Percentiles rank a stretch among this genome's conserved stretches.
Conservation (phyloP, 345 rosid species). For the Bruguiera sexangula region DNA sequence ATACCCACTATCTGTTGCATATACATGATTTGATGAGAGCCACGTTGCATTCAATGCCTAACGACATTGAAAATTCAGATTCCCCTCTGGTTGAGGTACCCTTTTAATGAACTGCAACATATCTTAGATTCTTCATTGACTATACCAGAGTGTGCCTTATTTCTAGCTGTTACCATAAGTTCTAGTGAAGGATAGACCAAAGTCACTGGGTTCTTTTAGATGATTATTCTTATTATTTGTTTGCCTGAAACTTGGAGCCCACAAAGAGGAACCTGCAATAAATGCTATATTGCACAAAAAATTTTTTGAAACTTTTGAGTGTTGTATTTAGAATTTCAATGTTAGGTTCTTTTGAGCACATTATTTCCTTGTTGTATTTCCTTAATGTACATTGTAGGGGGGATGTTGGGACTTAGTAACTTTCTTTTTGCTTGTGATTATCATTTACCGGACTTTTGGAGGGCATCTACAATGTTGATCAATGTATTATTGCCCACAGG, state of each 20-base stretch:
- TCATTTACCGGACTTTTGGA: neutral
- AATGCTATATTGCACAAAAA: too few relatives aligned
- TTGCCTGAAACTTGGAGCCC: too few relatives aligned
- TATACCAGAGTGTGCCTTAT: neutral
- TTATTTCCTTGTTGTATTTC: too few relatives aligned
- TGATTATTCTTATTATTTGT: too few relatives aligned
- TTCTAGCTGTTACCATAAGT: neutral
- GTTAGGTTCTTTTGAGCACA: neutral
- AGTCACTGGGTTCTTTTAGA: too few relatives aligned
- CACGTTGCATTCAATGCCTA: slow-evolving; percentile 39
- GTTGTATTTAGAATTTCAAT: neutral
- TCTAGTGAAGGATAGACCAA: too few relatives aligned
- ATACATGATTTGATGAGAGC: slow-evolving; percentile 72
- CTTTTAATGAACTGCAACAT: neutral
- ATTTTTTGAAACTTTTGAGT: neutral
- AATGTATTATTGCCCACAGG: slow-evolving; percentile 44
- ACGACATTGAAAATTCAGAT: slow-evolving; percentile 46
- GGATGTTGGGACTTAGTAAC: neutral
- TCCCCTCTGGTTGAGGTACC: slow-evolving; percentile 68
- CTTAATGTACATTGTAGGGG: too few relatives aligned
- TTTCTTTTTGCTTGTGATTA: neutral
- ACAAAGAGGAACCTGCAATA: too few relatives aligned
- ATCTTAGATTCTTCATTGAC: slow-evolving; percentile 1
- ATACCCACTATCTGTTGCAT: slow-evolving; percentile 84
- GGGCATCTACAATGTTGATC: neutral